phyloP scores from a whole-genome alignment of 1,284 basidiomycete genomes.

The Gomphus sp. region DNA sequence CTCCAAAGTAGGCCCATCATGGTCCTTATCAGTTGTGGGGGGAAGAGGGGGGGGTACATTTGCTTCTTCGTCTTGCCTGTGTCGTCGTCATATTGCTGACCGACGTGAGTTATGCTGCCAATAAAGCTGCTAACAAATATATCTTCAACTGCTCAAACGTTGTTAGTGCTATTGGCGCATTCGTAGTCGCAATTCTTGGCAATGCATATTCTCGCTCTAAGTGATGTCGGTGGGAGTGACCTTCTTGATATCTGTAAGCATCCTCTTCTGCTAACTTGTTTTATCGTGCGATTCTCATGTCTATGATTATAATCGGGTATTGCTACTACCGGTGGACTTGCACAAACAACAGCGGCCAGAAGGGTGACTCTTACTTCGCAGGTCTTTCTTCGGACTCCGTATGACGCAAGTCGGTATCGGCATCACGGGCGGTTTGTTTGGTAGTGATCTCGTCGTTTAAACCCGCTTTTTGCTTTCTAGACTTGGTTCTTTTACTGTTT shows the following conservation, averaged over 20 bases:
- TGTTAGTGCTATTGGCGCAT: slow-evolving; percentile 82
- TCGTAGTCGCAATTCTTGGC: slow-evolving; percentile 74
- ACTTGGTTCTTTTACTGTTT: neutral
- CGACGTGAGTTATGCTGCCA: no score
- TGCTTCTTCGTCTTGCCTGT: no score
- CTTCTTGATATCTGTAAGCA: slow-evolving; percentile 66
- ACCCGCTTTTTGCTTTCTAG: slow-evolving; percentile 75
- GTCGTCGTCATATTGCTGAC: no score
- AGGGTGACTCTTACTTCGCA: slow-evolving; percentile 32
- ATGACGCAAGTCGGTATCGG: slow-evolving; percentile 88
- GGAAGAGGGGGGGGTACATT: no score
- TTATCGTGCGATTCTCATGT: neutral
- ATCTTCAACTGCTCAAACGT: slow-evolving; percentile 58
- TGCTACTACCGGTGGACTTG: slow-evolving; percentile 70
- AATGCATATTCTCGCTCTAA: slow-evolving; percentile 80
- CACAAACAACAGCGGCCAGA: slow-evolving; percentile 52
- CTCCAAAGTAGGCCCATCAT: no score
- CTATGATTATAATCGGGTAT: slow-evolving; percentile 60
- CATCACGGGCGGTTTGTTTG: slow-evolving; percentile 86
- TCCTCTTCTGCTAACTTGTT: slow-evolving; percentile 3
- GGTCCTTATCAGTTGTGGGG: no score
- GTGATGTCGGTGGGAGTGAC: slow-evolving; percentile 85
- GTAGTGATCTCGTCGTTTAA: slow-evolving; percentile 82
- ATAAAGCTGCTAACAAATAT: no score
- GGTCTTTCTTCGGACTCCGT: slow-evolving; percentile 68